Evolutionary conservation across 345 rosid genomes (phyloP).

Genomic region (Bruguiera sexangula): DNA sequence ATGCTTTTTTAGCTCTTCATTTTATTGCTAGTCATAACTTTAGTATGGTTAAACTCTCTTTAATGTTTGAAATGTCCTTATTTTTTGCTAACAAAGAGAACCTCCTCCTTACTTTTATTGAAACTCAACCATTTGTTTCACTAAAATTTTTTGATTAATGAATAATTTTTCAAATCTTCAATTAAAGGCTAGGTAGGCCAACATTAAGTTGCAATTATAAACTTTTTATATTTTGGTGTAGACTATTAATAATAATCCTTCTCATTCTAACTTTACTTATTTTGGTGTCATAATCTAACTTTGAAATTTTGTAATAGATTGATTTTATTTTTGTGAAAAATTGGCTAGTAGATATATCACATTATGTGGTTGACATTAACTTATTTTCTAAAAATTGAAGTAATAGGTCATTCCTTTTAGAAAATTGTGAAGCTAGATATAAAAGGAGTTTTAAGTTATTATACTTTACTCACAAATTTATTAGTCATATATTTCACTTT

Average conservation of each 20-base stretch:
- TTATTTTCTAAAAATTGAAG: not conserved
- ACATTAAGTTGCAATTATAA: not conserved
- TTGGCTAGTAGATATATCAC: not conserved
- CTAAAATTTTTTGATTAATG: too few species aligned
- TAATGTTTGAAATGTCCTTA: too few species aligned
- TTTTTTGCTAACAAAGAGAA: too few species aligned
- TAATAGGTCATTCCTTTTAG: not conserved
- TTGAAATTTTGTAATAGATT: not conserved
- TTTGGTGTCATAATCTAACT: not conserved
- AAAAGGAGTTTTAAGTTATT: not conserved
- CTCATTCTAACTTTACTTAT: not conserved
- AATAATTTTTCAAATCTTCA: not conserved
- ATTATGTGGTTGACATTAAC: not conserved
- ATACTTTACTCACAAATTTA: too few species aligned
- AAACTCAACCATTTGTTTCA: too few species aligned
- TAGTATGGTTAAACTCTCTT: too few species aligned
- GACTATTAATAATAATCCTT: not conserved
- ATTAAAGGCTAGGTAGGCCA: not conserved
- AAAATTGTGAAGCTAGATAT: not conserved
- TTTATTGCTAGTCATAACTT: too few species aligned
- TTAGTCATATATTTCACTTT: too few species aligned
- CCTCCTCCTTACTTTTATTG: too few species aligned
- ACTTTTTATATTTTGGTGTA: not conserved
- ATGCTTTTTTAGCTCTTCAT: too few species aligned
- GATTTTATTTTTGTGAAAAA: not conserved